These are phyloP conservation scores for Leucocoprinus birnbaumii DNA, from an alignment of 768 basidiomycete species.

Conservation along the genomic window DNA sequence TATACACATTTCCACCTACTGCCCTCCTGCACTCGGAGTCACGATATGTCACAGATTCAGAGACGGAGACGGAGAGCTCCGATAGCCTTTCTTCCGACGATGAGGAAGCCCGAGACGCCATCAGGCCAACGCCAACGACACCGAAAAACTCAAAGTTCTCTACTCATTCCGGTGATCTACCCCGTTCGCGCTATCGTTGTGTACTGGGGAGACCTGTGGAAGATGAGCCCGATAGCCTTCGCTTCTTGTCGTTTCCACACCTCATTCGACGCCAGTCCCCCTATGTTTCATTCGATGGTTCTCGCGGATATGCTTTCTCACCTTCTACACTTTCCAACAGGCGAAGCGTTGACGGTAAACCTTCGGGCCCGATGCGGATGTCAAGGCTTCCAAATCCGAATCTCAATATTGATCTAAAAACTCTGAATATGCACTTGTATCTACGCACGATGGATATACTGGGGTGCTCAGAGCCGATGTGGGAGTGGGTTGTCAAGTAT, in stretches of 20 bases:
- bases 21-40: constrained; percentile 14
- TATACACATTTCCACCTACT: constrained; percentile 52
- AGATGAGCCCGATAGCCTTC: constrained; percentile 22
- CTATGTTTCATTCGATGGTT: constrained; percentile 45
- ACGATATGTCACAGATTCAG: constrained; percentile 9
- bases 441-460: constrained; percentile 62
- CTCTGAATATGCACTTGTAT: constrained; percentile 62
- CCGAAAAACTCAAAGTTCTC: constrained; percentile 15
- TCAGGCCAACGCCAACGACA: constrained; percentile 20
- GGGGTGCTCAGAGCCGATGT: constrained; percentile 74
- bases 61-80: constrained; percentile 16
- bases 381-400: constrained; percentile 51
- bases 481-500: constrained; percentile 66
- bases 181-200: constrained; percentile 19
- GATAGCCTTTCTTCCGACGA: constrained; percentile 26
- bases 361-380: constrained; percentile 15
- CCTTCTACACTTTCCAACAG: constrained; percentile 30
- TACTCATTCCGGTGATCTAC: constrained; percentile 18
- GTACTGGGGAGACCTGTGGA: constrained; percentile 12
- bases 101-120: constrained; percentile 34
- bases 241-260: constrained; percentile 31
- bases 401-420: constrained; percentile 53
- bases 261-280: constrained; percentile 38
- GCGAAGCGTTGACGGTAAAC: constrained; percentile 14
- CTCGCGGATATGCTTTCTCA: constrained; percentile 39